Conservation (phyloP, 2,329 filamentous ascomycete species). For the Neobulgaria alba region DNA sequence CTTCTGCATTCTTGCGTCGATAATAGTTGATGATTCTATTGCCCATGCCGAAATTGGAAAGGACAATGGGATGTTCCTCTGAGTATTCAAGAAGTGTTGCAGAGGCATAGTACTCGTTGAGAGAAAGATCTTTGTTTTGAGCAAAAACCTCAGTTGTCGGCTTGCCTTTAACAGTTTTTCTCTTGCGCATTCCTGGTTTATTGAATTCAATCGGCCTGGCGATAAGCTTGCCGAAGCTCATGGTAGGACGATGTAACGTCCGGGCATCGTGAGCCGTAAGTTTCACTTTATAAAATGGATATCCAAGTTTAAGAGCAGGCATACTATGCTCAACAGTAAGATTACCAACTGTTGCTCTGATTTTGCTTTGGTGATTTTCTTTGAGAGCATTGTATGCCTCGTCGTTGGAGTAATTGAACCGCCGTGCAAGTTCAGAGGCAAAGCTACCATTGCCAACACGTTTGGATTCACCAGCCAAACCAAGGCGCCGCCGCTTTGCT, state of each 20-base stretch:
- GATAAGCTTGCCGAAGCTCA: slow-evolving; percentile 61
- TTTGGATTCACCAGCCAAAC: slow-evolving; percentile 42
- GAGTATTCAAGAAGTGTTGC: slow-evolving; percentile 90
- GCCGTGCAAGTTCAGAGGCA: slow-evolving; percentile 63
- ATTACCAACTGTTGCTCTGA: slow-evolving; percentile 84
- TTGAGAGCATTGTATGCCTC: slow-evolving; percentile 92
- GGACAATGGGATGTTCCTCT: slow-evolving; percentile 81
- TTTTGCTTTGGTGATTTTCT: slow-evolving; percentile 93
- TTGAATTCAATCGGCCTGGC: slow-evolving; percentile 65
- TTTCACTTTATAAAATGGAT: slow-evolving; percentile 91
- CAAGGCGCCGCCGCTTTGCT: slow-evolving; percentile 43
- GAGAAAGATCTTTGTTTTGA: slow-evolving; percentile 70
- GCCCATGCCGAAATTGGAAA: slow-evolving; percentile 97
- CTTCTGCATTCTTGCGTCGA: slow-evolving; percentile 65
- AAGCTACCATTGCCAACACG: slow-evolving; percentile 61
- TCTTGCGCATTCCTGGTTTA: slow-evolving; percentile 64
- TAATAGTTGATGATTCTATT: slow-evolving; percentile 96
- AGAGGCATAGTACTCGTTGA: slow-evolving; percentile 75
- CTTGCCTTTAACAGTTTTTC: slow-evolving; percentile 74
- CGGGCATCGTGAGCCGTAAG: slow-evolving; percentile 62
- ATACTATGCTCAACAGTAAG: slow-evolving; percentile 91
- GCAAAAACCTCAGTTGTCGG: slow-evolving; percentile 70
- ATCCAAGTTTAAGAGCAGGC: slow-evolving; percentile 83
- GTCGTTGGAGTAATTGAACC: slow-evolving; percentile 96
- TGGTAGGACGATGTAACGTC: slow-evolving; percentile 75